These are phyloP conservation scores for Pinus taeda DNA, from an alignment of 75 land plant species.

Conservation along the genomic window DNA sequence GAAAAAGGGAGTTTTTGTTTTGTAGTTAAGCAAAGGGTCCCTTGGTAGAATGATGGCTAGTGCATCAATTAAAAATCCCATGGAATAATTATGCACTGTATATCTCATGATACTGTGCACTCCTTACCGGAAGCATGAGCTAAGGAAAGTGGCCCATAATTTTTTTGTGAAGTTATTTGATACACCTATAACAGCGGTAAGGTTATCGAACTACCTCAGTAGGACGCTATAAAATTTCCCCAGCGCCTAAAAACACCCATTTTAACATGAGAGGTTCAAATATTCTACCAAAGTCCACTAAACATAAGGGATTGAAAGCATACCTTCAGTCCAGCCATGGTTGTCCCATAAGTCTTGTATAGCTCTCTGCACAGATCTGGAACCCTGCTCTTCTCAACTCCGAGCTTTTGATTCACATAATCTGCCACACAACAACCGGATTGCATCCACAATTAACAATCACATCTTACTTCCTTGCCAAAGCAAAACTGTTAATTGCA, in stretches of 20 bases:
- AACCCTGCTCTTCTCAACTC: constrained; percentile 48
- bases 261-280: neutral
- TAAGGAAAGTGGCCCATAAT: neutral
- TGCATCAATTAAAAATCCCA: neutral
- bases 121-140: neutral
- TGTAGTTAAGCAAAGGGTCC: neutral
- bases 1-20: too few relatives aligned
- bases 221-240: neutral
- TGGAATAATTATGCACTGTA: neutral
- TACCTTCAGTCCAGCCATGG: constrained; percentile 91
- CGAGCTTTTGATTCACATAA: constrained; percentile 79
- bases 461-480: too few relatives aligned
- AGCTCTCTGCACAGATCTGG: constrained; percentile 38
- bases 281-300: neutral
- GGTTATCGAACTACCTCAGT: neutral
- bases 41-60: neutral
- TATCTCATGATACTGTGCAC: neutral
- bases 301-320: neutral
- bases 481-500: neutral
- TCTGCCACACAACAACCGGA: constrained; percentile 17
- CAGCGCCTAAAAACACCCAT: neutral
- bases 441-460: neutral
- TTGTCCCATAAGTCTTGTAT: constrained; percentile 77
- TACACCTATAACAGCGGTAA: neutral
- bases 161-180: neutral